A percentile compares a stretch with the other conserved stretches of the same genome.
Conservation (phyloP, 140 eudicot species). For the Ambrosia hybrid region DNA sequence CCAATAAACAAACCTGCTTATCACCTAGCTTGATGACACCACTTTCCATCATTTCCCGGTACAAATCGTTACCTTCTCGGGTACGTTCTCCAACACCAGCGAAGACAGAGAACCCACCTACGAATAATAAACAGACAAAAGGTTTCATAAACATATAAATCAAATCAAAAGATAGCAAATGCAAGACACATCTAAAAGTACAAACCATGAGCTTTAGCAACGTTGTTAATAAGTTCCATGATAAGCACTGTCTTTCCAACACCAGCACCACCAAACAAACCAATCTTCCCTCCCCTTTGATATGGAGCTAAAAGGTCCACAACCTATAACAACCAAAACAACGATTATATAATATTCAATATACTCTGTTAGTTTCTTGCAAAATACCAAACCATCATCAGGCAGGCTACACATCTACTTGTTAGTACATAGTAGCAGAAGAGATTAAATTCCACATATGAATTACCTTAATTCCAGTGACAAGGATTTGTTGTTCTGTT, state of each 20-base stretch:
- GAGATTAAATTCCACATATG: neutral
- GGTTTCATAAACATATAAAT: neutral
- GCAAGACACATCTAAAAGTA: neutral
- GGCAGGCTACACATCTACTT: neutral
- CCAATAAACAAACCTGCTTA: slow-evolving; percentile 41
- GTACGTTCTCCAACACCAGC: slow-evolving; percentile 78
- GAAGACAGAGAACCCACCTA: slow-evolving; percentile 75
- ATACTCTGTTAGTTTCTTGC: too few species aligned
- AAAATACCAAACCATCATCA: too few species aligned
- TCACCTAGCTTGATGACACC: slow-evolving; percentile 70
- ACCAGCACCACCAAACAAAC: slow-evolving; percentile 79
- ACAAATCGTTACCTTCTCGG: slow-evolving; percentile 70
- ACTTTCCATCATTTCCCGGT: slow-evolving; percentile 67
- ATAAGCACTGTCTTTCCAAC: slow-evolving; percentile 76
- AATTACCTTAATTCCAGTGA: slow-evolving; percentile 70
- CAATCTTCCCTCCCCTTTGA: slow-evolving; percentile 75
- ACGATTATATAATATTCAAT: neutral
- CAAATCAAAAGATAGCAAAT: neutral
- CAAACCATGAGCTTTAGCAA: slow-evolving; percentile 74
- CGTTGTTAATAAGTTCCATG: slow-evolving; percentile 72
- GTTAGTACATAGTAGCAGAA: neutral
- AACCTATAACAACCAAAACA: slow-evolving; percentile 37
- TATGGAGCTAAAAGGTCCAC: slow-evolving; percentile 72
- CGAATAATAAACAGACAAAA: neutral
- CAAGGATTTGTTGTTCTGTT: slow-evolving; percentile 73